Percentiles rank a stretch among this genome's conserved stretches.
Conservation (phyloP, 2,329 filamentous ascomycete species). For the Magnaporthales sp. region DNA sequence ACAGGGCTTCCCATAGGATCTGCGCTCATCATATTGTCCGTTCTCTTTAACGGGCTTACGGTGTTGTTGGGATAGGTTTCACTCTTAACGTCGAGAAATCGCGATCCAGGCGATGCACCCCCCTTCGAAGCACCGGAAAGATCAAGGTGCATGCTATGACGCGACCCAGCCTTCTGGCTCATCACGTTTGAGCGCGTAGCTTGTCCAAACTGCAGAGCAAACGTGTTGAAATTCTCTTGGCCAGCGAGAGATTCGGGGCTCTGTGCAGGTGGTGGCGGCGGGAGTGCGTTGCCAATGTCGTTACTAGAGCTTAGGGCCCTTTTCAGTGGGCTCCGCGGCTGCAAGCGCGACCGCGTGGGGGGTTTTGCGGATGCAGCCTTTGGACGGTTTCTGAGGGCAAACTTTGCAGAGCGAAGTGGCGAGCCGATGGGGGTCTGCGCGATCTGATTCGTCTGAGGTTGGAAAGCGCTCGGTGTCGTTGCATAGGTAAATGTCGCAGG, state of each 20-base stretch:
- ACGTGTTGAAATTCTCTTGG: slow-evolving; percentile 27
- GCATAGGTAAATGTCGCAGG: slow-evolving; percentile 6
- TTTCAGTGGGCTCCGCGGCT: slow-evolving; percentile 74
- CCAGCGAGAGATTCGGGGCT: slow-evolving; percentile 20
- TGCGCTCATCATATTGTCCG: slow-evolving; percentile 80
- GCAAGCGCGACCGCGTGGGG: slow-evolving; percentile 56
- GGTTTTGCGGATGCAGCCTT: slow-evolving; percentile 45
- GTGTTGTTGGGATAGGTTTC: slow-evolving; percentile 43
- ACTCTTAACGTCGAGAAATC: slow-evolving; percentile 37
- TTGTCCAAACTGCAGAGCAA: slow-evolving; percentile 27
- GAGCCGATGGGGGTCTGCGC: slow-evolving; percentile 35
- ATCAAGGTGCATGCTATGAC: slow-evolving; percentile 50
- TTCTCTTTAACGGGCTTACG: slow-evolving; percentile 83
- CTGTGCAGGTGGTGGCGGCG: slow-evolving; percentile 30
- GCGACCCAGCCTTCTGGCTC: slow-evolving; percentile 32
- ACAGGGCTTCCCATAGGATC: slow-evolving; percentile 81
- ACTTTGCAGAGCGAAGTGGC: slow-evolving; percentile 45
- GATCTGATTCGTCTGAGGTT: slow-evolving; percentile 8
- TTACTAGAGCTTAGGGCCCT: slow-evolving; percentile 63
- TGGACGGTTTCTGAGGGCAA: slow-evolving; percentile 32
- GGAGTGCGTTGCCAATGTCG: slow-evolving; percentile 60
- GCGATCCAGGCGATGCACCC: slow-evolving; percentile 31
- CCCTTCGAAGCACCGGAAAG: slow-evolving; percentile 40
- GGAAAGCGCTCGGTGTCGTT: slow-evolving; percentile 1
- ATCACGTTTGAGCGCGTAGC: slow-evolving; percentile 31